Evolutionary conservation across 331 rosid genomes (phyloP).

Genomic region (Acacia pycnantha): DNA sequence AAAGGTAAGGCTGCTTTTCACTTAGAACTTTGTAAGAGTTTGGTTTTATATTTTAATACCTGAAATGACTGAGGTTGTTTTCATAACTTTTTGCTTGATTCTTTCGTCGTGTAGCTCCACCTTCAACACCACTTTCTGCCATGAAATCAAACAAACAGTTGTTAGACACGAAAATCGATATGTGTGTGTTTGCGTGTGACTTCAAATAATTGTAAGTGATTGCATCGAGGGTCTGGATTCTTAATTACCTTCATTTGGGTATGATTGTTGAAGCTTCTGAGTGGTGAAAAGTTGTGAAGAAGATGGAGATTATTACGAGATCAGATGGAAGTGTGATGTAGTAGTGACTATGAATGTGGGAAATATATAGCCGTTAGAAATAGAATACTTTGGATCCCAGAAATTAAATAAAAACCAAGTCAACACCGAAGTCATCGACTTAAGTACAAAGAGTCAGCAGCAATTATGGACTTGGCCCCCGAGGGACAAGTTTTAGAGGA

Average conservation of each 20-base stretch:
- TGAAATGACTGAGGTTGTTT: constrained; percentile 55
- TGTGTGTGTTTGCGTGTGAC: background rate
- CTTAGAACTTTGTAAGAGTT: background rate
- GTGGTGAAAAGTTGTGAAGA: background rate
- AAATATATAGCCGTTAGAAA: background rate
- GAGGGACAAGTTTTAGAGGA: too few species aligned
- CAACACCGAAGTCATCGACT: background rate
- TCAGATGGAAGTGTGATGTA: background rate
- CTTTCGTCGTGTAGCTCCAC: constrained; percentile 50
- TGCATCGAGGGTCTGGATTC: background rate
- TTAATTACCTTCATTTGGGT: background rate
- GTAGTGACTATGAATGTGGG: background rate
- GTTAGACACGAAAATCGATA: background rate
- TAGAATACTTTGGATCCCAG: background rate
- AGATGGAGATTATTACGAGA: background rate
- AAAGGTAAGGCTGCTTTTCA: background rate
- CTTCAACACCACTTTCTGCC: constrained; percentile 65
- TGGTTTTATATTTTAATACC: constrained; percentile 38
- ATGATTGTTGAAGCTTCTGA: background rate
- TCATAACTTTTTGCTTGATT: constrained; percentile 64
- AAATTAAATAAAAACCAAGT: background rate
- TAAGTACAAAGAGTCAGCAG: background rate
- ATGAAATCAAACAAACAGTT: background rate
- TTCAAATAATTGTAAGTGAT: background rate
- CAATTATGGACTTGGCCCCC: background rate